Base-by-base conservation (phyloP, 306 rosid species). In the Malus orientalis region DNA sequence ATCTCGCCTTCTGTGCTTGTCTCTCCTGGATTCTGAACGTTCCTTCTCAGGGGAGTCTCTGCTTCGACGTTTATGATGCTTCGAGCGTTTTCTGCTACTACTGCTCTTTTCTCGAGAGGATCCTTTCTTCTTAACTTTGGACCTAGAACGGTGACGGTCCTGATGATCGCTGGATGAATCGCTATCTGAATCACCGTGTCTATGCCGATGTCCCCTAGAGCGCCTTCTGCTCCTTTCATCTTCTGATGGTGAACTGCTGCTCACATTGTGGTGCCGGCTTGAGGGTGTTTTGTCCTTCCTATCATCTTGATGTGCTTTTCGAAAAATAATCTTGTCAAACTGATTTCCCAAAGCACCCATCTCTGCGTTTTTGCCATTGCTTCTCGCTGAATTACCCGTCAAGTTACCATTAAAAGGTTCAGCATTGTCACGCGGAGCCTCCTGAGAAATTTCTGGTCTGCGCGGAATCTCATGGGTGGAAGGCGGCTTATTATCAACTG, bases 161-260 rank as follows among this genome's bases (percentile, higher is more conserved):
- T 63, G 80, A 77, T 83, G 83, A 66, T 82, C 91, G 79, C 78
- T 76, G 29, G 88, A 88, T 5, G 82, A 83, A 81, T 84, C 88
- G 81, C 89, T 83, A 70, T 86, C 89, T 33, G 88, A 83, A 65
- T 89, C 87, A 38, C 53, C 80, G 85, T 85, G 79, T 84, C 83
- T 77, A 49, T 57, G 85, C 60, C 81, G 86, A 79, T 67, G 93
- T 69, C 83, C 81, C 86, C 87, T 84, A 36, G 91, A 83, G 45
- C 44, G 84, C 69, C 87, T 95, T 80, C 88, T 87, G 77, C 85
- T 86, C 83, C 86, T 87, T 42, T 87, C 95, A 73, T 86, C 93
- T 80, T 89, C 93, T 27, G 88, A 90, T 19, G 83, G 80, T 25
- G 86, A 83, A 75, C 84, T 77, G 84, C 78, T 45, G 74, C 87